These are phyloP conservation scores for Tetrahymena malaccensis DNA, from an alignment of 73 alveolate genomes.

Conservation along the genomic window DNA sequence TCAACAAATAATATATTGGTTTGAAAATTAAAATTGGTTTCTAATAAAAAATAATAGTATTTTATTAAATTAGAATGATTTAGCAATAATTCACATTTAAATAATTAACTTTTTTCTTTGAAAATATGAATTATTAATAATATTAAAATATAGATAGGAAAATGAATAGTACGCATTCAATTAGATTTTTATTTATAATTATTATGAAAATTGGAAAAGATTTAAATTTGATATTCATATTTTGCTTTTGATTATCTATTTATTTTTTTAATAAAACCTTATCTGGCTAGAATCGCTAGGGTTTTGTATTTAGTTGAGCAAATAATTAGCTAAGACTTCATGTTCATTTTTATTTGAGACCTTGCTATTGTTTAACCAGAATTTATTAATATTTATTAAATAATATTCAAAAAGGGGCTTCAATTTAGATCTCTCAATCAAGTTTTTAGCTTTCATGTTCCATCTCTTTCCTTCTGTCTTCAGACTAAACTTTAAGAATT, in stretches of 20 bases:
- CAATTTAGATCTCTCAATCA: background rate
- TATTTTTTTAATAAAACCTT: background rate
- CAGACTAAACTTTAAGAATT: background rate
- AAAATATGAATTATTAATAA: too few species aligned
- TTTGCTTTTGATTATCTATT: background rate
- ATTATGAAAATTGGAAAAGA: too few species aligned
- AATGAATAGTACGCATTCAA: too few species aligned
- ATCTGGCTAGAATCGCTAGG: background rate
- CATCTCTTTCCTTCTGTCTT: background rate
- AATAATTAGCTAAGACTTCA: background rate
- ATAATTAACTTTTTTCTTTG: too few species aligned
- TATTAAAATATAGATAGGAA: too few species aligned
- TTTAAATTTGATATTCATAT: background rate
- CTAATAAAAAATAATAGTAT: too few species aligned
- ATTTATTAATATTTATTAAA: background rate
- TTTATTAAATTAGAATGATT: too few species aligned
- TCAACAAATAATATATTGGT: too few species aligned
- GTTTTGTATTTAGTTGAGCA: background rate
- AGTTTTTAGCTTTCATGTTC: background rate
- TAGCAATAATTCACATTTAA: too few species aligned
- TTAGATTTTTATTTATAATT: too few species aligned
- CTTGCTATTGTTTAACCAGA: background rate
- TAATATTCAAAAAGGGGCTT: background rate
- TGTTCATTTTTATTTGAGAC: background rate
- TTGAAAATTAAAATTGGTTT: too few species aligned